Evolutionary conservation across 495 filamentous ascomycete genomes (phyloP).

Genomic region (Chaetomium tenue): DNA sequence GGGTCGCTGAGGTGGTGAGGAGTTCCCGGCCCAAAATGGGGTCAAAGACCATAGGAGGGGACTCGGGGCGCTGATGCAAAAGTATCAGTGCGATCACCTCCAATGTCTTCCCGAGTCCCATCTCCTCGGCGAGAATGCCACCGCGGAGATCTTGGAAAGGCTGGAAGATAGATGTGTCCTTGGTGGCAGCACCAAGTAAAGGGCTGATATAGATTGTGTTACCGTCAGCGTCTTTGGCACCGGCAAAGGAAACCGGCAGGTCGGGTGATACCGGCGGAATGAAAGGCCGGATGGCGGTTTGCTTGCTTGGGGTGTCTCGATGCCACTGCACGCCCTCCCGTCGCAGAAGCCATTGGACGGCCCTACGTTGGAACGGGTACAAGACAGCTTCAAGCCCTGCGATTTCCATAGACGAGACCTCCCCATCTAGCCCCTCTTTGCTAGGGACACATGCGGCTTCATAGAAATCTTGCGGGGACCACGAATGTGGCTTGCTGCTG

Average conservation of each 20-base stretch:
- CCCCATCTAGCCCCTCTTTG: slow-evolving; percentile 26
- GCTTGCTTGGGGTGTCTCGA: slow-evolving; percentile 7
- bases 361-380: slow-evolving; percentile 48
- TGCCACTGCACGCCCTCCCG: slow-evolving; percentile 46
- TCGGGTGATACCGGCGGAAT: background rate
- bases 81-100: slow-evolving; percentile 79
- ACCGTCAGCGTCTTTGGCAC: slow-evolving; percentile 36
- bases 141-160: slow-evolving; percentile 53
- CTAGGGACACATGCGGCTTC: slow-evolving; percentile 43
- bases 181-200: slow-evolving; percentile 60
- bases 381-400: slow-evolving; percentile 36
- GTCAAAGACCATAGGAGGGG: slow-evolving; percentile 25
- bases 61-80: slow-evolving; percentile 50
- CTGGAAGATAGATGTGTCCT: slow-evolving; percentile 49
- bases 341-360: slow-evolving; percentile 47
- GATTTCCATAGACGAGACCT: slow-evolving; percentile 28
- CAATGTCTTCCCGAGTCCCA: slow-evolving; percentile 94
- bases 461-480: slow-evolving; percentile 48
- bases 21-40: slow-evolving; percentile 39
- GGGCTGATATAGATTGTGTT: slow-evolving; percentile 52
- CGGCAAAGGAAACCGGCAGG: slow-evolving; percentile 22
- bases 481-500: background rate
- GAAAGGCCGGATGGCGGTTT: slow-evolving; percentile 23
- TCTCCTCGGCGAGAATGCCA: slow-evolving; percentile 85
- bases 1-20: slow-evolving; percentile 60